A percentile compares a stretch with the other conserved stretches of the same genome.
Conservation (phyloP, 129 eudicot genomes). For the Pseudognaphalium luteoalbum region DNA sequence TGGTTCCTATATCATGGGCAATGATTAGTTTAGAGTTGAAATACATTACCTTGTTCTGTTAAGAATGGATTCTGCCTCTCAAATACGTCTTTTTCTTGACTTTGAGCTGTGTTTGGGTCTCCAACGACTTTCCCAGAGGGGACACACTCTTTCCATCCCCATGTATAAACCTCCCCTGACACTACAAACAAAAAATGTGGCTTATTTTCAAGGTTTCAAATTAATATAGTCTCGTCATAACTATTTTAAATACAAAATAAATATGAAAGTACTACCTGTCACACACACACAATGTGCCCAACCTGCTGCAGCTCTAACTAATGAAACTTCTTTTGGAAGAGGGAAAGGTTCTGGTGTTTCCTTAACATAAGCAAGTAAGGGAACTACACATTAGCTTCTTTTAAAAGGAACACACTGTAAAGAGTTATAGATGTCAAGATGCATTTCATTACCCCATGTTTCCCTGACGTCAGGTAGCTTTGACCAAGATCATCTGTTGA, state of each 20-base stretch:
- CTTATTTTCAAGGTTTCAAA: slow-evolving; percentile 12
- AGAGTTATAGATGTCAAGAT: slow-evolving; percentile 19
- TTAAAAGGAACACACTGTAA: not conserved
- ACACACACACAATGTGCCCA: slow-evolving; percentile 97
- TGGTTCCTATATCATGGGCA: not conserved
- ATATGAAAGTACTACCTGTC: slow-evolving; percentile 50
- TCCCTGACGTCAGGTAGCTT: slow-evolving; percentile 96
- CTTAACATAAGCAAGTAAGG: slow-evolving; percentile 48
- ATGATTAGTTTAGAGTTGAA: slow-evolving; percentile 5
- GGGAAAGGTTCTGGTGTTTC: slow-evolving; percentile 99
- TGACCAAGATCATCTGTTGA: slow-evolving; percentile 97
- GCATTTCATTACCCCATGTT: slow-evolving; percentile 77
- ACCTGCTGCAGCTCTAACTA: slow-evolving; percentile 88
- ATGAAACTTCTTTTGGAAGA: slow-evolving; percentile 71
- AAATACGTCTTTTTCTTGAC: slow-evolving; percentile 56
- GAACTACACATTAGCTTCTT: slow-evolving; percentile 33
- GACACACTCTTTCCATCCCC: slow-evolving; percentile 99
- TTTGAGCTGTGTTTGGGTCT: slow-evolving; percentile 55
- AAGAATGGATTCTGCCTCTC: slow-evolving; percentile 54
- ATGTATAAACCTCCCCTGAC: slow-evolving; percentile 80
- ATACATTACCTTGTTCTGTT: slow-evolving; percentile 65
- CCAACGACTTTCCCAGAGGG: slow-evolving; percentile 90
- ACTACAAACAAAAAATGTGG: slow-evolving; percentile 41
- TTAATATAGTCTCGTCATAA: not conserved
- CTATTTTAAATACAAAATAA: not conserved